Evolutionary conservation across 306 rosid genomes (phyloP).

Genomic region (Fagus crenata): DNA sequence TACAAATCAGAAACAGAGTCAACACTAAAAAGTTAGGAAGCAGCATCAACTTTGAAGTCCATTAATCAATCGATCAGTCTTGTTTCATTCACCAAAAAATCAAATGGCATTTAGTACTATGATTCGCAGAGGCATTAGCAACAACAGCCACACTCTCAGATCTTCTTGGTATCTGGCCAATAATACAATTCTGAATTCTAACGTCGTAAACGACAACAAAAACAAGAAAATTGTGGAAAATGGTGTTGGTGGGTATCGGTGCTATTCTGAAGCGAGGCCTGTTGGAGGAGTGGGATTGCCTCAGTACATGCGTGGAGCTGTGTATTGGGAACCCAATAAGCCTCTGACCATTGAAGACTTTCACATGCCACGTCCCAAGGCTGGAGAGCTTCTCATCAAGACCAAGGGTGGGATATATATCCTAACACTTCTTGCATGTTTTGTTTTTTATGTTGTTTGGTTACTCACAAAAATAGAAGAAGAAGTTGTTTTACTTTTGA

Average conservation of each 20-base stretch:
- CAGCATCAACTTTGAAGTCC: no score
- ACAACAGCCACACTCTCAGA: neutral
- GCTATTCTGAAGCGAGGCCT: conserved; percentile 28
- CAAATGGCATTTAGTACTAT: neutral
- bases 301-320: conserved; percentile 81
- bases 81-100: neutral
- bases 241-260: conserved; percentile 9
- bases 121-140: conserved; percentile 1
- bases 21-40: no score
- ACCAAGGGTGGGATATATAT: conserved; percentile 54
- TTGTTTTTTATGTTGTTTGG: neutral
- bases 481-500: neutral
- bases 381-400: conserved; percentile 84
- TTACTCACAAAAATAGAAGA: neutral
- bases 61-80: no score
- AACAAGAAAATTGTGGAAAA: neutral
- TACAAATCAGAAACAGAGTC: no score
- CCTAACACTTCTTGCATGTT: neutral
- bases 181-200: neutral
- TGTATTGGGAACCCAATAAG: conserved; percentile 74
- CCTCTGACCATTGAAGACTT: conserved; percentile 85
- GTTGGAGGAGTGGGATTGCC: conserved; percentile 49
- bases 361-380: conserved; percentile 80
- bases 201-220: neutral
- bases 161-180: neutral